These are phyloP conservation scores for Papiliotrema laurentii DNA, from an alignment of 1,284 basidiomycete species.

Conservation along the genomic window DNA sequence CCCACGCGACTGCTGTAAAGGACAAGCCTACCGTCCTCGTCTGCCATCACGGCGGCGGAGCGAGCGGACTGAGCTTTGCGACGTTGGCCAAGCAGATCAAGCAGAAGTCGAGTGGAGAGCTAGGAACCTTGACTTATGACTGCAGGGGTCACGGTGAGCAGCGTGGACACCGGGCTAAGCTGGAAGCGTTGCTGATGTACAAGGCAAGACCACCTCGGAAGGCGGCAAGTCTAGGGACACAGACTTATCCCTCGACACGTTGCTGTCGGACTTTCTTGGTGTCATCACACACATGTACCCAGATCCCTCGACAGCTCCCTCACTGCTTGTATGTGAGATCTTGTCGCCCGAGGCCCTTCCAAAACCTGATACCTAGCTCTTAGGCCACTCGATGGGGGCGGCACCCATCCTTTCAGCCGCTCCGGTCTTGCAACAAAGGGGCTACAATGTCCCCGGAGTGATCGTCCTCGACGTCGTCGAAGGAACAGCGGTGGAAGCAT, in stretches of 20 bases:
- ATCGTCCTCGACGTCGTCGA: conserved; percentile 94
- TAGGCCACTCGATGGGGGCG: conserved; percentile 89
- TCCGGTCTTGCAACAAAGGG: conserved; percentile 60
- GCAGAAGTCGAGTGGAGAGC: conserved; percentile 61
- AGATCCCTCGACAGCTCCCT: conserved; percentile 59
- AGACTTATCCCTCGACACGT: conserved; percentile 67
- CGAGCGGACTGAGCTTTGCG: conserved; percentile 83
- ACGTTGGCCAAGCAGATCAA: conserved; percentile 74
- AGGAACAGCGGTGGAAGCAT: conserved; percentile 90
- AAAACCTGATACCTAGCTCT: conserved; percentile 54
- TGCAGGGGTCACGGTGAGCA: conserved; percentile 78
- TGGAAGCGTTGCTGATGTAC: not conserved
- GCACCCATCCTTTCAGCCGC: conserved; percentile 73
- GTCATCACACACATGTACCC: conserved; percentile 67
- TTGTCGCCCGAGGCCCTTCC: not conserved
- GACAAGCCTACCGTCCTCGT: conserved; percentile 62
- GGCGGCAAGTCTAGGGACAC: conserved; percentile 50
- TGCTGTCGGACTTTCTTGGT: conserved; percentile 66
- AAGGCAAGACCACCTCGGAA: conserved; percentile 57
- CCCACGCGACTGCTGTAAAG: not conserved
- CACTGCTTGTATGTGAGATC: conserved; percentile 60
- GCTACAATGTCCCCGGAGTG: conserved; percentile 74
- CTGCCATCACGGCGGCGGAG: conserved; percentile 93
- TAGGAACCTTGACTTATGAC: conserved; percentile 80
- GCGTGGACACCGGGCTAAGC: not conserved